Percentiles rank a stretch among this genome's conserved stretches.
These are phyloP conservation scores for Wickerhamomyces silvicola DNA, from an alignment of 805 yeast species.

Conservation along the genomic window DNA sequence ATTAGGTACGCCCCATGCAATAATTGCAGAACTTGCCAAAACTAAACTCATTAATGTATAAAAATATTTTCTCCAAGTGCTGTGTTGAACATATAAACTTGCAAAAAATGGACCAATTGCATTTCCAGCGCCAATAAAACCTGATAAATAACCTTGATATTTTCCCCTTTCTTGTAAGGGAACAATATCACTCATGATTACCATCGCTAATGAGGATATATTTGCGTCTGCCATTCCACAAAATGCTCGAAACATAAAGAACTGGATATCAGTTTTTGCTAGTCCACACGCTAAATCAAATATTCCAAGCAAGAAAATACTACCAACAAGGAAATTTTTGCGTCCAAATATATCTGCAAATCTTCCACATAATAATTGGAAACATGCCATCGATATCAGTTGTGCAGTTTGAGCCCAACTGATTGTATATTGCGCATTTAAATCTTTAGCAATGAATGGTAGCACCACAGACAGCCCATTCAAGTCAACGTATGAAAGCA, in stretches of 20 bases:
- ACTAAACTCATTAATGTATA: conserved; percentile 34
- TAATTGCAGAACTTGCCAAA: conserved; percentile 39
- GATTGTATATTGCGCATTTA: conserved; percentile 41
- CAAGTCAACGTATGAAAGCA: conserved; percentile 15
- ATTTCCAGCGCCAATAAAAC: conserved; percentile 45
- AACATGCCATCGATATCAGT: conserved; percentile 45
- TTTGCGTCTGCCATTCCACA: conserved; percentile 58
- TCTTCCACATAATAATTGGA: conserved; percentile 49
- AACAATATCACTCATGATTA: conserved; percentile 48
- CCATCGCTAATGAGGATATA: conserved; percentile 43
- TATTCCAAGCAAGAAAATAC: conserved; percentile 33
- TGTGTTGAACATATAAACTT: conserved; percentile 31
- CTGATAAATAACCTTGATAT: conserved; percentile 50
- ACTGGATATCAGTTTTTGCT: conserved; percentile 41
- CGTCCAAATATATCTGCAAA: conserved; percentile 53
- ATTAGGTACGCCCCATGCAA: conserved; percentile 37
- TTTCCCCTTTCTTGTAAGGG: conserved; percentile 47
- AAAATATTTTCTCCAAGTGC: conserved; percentile 37
- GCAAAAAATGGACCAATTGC: conserved; percentile 38
- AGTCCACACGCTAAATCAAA: conserved; percentile 48
- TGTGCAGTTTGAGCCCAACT: conserved; percentile 58
- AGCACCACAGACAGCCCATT: conserved; percentile 16
- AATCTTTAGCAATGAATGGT: conserved; percentile 40
- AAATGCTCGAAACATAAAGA: conserved; percentile 47
- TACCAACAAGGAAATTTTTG: conserved; percentile 36